Evolutionary conservation across 2,329 filamentous ascomycete species (phyloP).

Genomic region (Cadophora sp.): DNA sequence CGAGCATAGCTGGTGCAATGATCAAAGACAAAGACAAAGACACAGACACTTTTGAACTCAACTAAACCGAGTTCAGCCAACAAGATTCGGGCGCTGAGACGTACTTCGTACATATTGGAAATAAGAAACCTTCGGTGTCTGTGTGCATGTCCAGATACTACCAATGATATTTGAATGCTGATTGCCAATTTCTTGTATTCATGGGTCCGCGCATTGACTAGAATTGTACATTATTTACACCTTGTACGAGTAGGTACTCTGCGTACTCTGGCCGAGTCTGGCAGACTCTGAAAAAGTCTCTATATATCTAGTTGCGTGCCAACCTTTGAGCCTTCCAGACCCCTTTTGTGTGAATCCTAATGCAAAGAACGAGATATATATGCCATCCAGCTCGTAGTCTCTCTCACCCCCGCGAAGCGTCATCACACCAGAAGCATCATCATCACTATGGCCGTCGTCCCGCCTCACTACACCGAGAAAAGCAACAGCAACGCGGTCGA

Average conservation of each 20-base stretch:
- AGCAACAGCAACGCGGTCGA: not conserved
- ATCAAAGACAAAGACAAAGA: not conserved
- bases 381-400: too few relatives aligned
- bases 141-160: too few relatives aligned
- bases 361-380: not conserved
- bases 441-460: not conserved
- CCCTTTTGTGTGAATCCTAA: not conserved
- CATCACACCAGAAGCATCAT: not conserved
- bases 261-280: too few relatives aligned
- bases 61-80: not conserved
- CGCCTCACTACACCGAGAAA: too few relatives aligned
- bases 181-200: too few relatives aligned
- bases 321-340: not conserved
- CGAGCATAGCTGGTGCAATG: not conserved
- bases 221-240: too few relatives aligned
- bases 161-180: too few relatives aligned
- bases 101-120: too few relatives aligned
- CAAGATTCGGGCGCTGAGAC: not conserved
- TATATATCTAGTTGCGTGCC: not conserved
- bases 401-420: too few relatives aligned
- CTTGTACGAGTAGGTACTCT: too few relatives aligned
- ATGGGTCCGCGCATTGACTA: too few relatives aligned
- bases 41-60: not conserved
- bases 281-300: not conserved
- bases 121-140: too few relatives aligned